Evolutionary conservation across 345 rosid genomes (phyloP), one percentile per base, ranked within the genome.

Genomic region (Psidium guajava): DNA sequence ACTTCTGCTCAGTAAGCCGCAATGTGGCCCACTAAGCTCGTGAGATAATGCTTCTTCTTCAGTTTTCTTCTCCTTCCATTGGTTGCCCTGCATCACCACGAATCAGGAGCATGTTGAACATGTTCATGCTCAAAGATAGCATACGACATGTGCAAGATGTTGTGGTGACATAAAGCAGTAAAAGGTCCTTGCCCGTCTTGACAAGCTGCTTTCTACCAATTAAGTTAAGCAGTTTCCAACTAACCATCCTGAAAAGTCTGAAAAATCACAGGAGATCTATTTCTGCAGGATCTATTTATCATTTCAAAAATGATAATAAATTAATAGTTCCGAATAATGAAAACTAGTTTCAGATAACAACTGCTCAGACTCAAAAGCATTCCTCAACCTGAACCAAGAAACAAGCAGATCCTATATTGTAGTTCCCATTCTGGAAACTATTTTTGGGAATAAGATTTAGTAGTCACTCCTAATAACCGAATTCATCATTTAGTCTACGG

Each of bases 61-160:
- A 91, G 89, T 86, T 92, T 92, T 88, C 96, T 93, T 80, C 96
- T 86, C 59, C 94, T 90, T 57, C 57, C 82, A 85, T 90, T 94
- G 87, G 86, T 92, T 82, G 88, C 91, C 98, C 98, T 96, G 91
- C 89, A 56, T 83, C 51, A 32, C 56, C 21, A 28, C 21, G 56
- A 49, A 57, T 36, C 77, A 49, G 49, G 11, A 11, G 5, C 18
- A 49, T 32, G 42, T 27, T 16, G 15, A 57, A 28, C 22, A 85
- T 36, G 56, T 40, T 28, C 18, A 80, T 25, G 4, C 7, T 53
- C 57, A 51, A 3, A 7, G 14, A 82, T 53, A 8, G 83, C 57
- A 82, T 25, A 27, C 6, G 0, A 4, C 27, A 51, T 53, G 58
- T 53, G 47, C 8, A 6, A 82, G 57, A 28, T 81, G 36, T 49